Conservation (phyloP, 495 filamentous ascomycete genomes). For the Hypoxylon lienhwacheense region DNA sequence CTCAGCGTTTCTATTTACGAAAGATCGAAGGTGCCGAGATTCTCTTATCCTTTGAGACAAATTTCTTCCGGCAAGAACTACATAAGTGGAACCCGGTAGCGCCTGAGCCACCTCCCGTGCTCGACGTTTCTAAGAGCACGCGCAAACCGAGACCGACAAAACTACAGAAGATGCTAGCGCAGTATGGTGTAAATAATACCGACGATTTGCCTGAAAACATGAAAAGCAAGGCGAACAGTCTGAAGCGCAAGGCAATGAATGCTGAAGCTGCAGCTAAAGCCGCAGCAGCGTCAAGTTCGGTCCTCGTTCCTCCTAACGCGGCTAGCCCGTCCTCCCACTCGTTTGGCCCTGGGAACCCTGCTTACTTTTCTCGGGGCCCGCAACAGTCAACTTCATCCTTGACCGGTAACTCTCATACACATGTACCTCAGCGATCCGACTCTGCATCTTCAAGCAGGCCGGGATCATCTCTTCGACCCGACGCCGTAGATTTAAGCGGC, state of each 20-base stretch:
- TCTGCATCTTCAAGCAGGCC: slow-evolving; percentile 40
- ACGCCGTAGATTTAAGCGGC: slow-evolving; percentile 41
- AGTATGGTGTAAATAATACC: slow-evolving; percentile 80
- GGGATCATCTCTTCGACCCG: slow-evolving; percentile 37
- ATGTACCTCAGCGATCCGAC: slow-evolving; percentile 38
- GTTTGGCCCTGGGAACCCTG: slow-evolving; percentile 35
- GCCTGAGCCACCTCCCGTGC: slow-evolving; percentile 75
- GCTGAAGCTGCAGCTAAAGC: slow-evolving; percentile 41
- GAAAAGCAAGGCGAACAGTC: slow-evolving; percentile 70
- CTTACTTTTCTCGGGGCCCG: slow-evolving; percentile 44
- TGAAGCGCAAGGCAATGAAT: slow-evolving; percentile 58
- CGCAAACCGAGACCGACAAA: slow-evolving; percentile 97
- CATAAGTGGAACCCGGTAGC: slow-evolving; percentile 97
- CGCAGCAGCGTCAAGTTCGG: slow-evolving; percentile 28
- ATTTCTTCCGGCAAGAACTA: slow-evolving; percentile 94
- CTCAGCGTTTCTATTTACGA: slow-evolving; percentile 93
- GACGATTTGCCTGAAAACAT: slow-evolving; percentile 84
- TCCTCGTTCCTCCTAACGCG: slow-evolving; percentile 34
- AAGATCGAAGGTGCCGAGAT: slow-evolving; percentile 99
- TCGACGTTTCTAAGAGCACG: slow-evolving; percentile 87
- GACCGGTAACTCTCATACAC: slow-evolving; percentile 38
- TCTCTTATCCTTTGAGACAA: slow-evolving; percentile 86
- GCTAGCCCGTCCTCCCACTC: slow-evolving; percentile 43
- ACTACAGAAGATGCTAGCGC: slow-evolving; percentile 90
- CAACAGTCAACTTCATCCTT: slow-evolving; percentile 48